These are phyloP conservation scores for Colletotrichum sp. DNA, from an alignment of 2,329 filamentous ascomycete species.

Conservation along the genomic window DNA sequence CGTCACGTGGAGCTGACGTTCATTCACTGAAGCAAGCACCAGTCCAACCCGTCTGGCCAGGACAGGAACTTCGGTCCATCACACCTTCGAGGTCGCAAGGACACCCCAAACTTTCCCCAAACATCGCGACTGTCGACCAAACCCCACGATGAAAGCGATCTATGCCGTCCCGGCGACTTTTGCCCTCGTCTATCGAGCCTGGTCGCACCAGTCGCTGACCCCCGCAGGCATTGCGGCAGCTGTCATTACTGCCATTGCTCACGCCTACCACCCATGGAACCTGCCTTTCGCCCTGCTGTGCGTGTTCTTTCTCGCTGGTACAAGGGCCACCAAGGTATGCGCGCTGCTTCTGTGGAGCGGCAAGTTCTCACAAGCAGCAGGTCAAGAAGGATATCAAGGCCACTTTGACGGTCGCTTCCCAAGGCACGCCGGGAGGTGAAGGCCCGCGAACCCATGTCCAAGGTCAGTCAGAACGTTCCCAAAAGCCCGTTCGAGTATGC, in stretches of 20 bases:
- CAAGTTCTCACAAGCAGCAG: slow-evolving; percentile 43
- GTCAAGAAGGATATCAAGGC: slow-evolving; percentile 89
- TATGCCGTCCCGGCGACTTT: slow-evolving; percentile 64
- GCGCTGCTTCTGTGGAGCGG: rapidly evolving
- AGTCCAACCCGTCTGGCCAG: background rate
- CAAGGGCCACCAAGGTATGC: slow-evolving; percentile 78
- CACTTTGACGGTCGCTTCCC: slow-evolving; percentile 77
- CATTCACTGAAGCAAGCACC: background rate
- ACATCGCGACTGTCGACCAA: background rate
- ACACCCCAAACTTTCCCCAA: background rate
- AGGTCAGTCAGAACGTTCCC: slow-evolving; percentile 48
- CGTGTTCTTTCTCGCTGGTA: slow-evolving; percentile 88
- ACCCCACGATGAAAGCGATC: slow-evolving; percentile 56
- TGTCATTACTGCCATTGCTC: slow-evolving; percentile 46
- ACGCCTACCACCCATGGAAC: slow-evolving; percentile 92
- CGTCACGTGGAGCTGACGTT: slow-evolving; percentile 13
- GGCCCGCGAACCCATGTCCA: slow-evolving; percentile 85
- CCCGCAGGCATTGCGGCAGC: slow-evolving; percentile 31
- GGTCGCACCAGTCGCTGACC: slow-evolving; percentile 72
- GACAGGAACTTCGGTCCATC: background rate
- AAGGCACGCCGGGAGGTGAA: slow-evolving; percentile 77
- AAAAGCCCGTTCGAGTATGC: background rate
- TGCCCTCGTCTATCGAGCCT: slow-evolving; percentile 70
- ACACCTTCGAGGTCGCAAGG: background rate
- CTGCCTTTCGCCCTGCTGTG: slow-evolving; percentile 85